phyloP scores from a whole-genome alignment of 2,329 filamentous ascomycete genomes.

The Colletotrichum coccodes region DNA sequence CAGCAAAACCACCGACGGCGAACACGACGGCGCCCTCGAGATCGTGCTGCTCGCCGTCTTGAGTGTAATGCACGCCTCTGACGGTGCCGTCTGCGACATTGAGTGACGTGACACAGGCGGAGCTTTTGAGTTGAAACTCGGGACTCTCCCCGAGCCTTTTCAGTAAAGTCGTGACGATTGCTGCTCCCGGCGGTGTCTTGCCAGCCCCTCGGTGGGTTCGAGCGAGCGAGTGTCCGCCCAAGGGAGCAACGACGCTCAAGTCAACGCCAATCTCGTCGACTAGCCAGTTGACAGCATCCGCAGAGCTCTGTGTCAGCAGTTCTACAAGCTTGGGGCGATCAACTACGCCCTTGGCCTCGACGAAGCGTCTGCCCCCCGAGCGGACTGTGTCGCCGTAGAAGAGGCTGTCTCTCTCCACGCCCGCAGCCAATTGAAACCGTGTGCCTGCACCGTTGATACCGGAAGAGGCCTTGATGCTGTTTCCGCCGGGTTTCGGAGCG shows the following conservation, averaged over 20 bases:
- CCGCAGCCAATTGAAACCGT: slow-evolving; percentile 58
- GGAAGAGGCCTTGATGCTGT: slow-evolving; percentile 74
- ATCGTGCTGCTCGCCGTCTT: slow-evolving; percentile 46
- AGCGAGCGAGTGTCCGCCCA: slow-evolving; percentile 68
- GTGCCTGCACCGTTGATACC: slow-evolving; percentile 73
- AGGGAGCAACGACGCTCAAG: slow-evolving; percentile 64
- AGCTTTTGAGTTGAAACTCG: slow-evolving; percentile 62
- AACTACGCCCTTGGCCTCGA: slow-evolving; percentile 36
- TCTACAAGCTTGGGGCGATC: slow-evolving; percentile 57
- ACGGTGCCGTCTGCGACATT: slow-evolving; percentile 49
- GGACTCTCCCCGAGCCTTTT: slow-evolving; percentile 58
- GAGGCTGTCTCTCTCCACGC: slow-evolving; percentile 46
- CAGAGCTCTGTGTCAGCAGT: slow-evolving; percentile 58
- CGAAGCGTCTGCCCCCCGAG: slow-evolving; percentile 61
- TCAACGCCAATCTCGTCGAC: slow-evolving; percentile 67
- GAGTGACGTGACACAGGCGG: slow-evolving; percentile 63
- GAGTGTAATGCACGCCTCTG: slow-evolving; percentile 61
- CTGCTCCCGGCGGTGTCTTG: slow-evolving; percentile 65
- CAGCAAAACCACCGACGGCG: slow-evolving; percentile 70
- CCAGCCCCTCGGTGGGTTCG: slow-evolving; percentile 68
- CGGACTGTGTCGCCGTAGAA: slow-evolving; percentile 67
- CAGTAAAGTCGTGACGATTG: slow-evolving; percentile 66
- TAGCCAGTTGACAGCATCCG: slow-evolving; percentile 65
- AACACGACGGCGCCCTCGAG: slow-evolving; percentile 67
- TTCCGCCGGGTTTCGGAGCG: slow-evolving; percentile 68